These are phyloP conservation scores for Fragaria vesca DNA, from an alignment of 306 rosid species.

Conservation along the genomic window DNA sequence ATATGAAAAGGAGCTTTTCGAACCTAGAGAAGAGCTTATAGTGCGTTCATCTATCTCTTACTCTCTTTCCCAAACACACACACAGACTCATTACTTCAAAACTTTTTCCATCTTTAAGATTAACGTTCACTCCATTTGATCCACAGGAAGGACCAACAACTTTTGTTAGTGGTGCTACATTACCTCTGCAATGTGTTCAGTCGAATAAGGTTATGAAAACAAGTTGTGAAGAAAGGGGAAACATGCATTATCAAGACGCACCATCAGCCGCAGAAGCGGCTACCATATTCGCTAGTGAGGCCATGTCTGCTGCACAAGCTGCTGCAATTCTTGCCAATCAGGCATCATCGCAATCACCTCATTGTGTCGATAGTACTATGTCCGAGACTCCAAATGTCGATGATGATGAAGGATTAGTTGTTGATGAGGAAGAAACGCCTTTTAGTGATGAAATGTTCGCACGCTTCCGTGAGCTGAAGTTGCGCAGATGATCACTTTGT, in stretches of 20 bases:
- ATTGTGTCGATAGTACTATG: neutral
- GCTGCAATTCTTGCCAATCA: slow-evolving; percentile 72
- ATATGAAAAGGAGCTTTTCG: slow-evolving; percentile 73
- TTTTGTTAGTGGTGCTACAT: slow-evolving; percentile 67
- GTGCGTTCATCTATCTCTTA: slow-evolving; percentile 38
- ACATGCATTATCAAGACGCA: slow-evolving; percentile 46
- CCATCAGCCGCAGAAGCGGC: slow-evolving; percentile 87
- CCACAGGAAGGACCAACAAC: slow-evolving; percentile 62
- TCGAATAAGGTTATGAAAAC: slow-evolving; percentile 30
- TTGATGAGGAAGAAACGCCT: neutral
- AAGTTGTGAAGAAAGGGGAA: slow-evolving; percentile 27
- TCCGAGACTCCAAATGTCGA: neutral
- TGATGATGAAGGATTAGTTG: neutral
- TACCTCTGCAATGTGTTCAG: slow-evolving; percentile 44
- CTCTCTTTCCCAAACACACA: neutral
- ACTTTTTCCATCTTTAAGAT: slow-evolving; percentile 1
- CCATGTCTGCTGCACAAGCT: slow-evolving; percentile 85
- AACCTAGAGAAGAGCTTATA: slow-evolving; percentile 73
- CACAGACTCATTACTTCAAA: neutral
- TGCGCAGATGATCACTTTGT: neutral
- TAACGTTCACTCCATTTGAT: neutral
- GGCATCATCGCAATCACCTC: slow-evolving; percentile 18
- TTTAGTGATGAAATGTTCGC: neutral
- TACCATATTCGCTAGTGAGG: slow-evolving; percentile 71
- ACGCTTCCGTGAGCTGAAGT: neutral